A percentile compares a stretch with the other conserved stretches of the same genome.
Evolutionary conservation across 2,329 filamentous ascomycete species (phyloP).

Genomic region (Macrophomina tecta): DNA sequence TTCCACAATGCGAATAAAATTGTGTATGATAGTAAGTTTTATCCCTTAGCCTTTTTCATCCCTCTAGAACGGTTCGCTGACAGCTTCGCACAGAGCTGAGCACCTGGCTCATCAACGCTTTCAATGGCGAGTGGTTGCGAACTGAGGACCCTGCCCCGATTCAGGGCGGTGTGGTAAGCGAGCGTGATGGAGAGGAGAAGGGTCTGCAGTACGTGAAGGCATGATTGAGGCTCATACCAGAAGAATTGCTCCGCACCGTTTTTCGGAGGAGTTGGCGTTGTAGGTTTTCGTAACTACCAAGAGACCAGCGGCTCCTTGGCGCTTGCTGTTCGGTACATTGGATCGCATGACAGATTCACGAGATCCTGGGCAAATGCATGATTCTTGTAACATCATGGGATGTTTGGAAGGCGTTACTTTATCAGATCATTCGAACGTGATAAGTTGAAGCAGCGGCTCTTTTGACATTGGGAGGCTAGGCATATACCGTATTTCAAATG

Average conservation of each 20-base stretch:
- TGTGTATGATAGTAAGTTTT: conserved; percentile 85
- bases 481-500: too few species aligned
- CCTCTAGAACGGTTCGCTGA: not conserved
- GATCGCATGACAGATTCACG: too few species aligned
- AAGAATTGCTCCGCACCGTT: not conserved
- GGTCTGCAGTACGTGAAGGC: not conserved
- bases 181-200: not conserved
- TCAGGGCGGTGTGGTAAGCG: not conserved
- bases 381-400: too few species aligned
- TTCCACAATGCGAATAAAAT: conserved; percentile 93
- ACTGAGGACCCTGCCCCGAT: conserved; percentile 59
- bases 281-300: not conserved
- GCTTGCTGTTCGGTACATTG: too few species aligned
- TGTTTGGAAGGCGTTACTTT: too few species aligned
- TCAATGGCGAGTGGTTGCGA: conserved; percentile 91
- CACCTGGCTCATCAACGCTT: conserved; percentile 95
- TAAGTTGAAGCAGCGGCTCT: too few species aligned
- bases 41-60: not conserved
- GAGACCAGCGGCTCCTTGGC: too few species aligned
- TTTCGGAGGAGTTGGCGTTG: not conserved
- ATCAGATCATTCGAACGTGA: too few species aligned
- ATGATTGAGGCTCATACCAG: not conserved
- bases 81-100: conserved; percentile 64
- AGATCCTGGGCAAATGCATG: too few species aligned
- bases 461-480: too few species aligned